These are phyloP conservation scores for Tuber brumale DNA, from an alignment of 495 filamentous ascomycete genomes.

Conservation along the genomic window DNA sequence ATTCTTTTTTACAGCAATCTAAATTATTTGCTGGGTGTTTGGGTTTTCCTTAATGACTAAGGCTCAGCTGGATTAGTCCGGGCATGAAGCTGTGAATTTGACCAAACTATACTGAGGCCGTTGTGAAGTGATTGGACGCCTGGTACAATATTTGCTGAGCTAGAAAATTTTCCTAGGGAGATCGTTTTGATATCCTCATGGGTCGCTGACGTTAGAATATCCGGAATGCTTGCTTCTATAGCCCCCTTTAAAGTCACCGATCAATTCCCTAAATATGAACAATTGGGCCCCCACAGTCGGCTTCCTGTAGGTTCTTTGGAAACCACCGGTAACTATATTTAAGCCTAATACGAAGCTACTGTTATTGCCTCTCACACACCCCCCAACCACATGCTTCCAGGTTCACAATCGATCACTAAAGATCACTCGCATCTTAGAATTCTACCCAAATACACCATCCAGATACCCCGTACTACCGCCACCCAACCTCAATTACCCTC, in stretches of 20 bases:
- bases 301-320: neutral
- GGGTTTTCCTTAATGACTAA: neutral
- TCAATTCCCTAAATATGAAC: neutral
- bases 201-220: neutral
- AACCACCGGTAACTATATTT: neutral
- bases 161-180: neutral
- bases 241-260: neutral
- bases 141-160: neutral
- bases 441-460: neutral
- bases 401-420: neutral
- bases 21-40: constrained; percentile 1
- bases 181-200: neutral
- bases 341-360: neutral
- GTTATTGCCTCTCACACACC: neutral
- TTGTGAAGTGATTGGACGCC: neutral
- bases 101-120: neutral
- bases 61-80: neutral
- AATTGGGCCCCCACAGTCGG: neutral
- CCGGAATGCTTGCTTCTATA: neutral
- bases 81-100: neutral
- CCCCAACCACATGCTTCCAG: neutral
- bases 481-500: constrained; percentile 39
- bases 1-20: neutral
- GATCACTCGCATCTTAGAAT: neutral
- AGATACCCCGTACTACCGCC: neutral